Evolutionary conservation across 164 flowering plant species (phyloP).

Genomic region (Magnolia changhungtana): DNA sequence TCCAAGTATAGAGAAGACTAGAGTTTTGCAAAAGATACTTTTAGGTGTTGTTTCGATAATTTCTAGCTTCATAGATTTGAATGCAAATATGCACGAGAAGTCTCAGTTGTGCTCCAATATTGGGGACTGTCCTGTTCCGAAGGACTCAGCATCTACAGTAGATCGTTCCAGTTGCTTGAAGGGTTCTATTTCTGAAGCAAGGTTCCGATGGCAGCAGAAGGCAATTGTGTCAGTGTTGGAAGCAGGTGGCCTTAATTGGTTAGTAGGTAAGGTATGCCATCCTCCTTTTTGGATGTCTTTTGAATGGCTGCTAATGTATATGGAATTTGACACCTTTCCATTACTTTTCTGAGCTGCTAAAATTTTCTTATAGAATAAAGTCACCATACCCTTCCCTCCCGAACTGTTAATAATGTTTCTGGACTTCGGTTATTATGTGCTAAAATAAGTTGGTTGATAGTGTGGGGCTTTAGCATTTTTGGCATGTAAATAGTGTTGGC

Average conservation of each 20-base stretch:
- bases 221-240: conserved; percentile 90
- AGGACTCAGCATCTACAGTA: conserved; percentile 14
- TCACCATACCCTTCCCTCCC: background rate
- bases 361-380: too few relatives aligned
- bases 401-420: background rate
- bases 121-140: conserved; percentile 25
- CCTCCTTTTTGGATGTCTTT: conserved; percentile 9
- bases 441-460: too few relatives aligned
- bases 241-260: conserved; percentile 99
- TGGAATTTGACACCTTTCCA: background rate
- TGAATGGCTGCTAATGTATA: background rate
- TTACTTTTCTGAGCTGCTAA: background rate
- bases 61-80: conserved; percentile 59
- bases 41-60: conserved; percentile 62
- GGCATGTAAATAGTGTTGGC: too few relatives aligned
- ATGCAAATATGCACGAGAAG: conserved; percentile 34
- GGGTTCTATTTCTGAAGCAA: conserved; percentile 32
- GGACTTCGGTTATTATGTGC: too few relatives aligned
- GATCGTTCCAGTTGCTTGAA: conserved; percentile 32
- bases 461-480: too few relatives aligned
- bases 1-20: conserved; percentile 40
- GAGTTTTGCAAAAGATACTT: conserved; percentile 66
- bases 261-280: conserved; percentile 97
- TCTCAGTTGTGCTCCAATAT: conserved; percentile 27
- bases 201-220: conserved; percentile 72